These are phyloP conservation scores for Limnomonas spitsbergensis DNA, from an alignment of 139 green algal species.

Conservation along the genomic window DNA sequence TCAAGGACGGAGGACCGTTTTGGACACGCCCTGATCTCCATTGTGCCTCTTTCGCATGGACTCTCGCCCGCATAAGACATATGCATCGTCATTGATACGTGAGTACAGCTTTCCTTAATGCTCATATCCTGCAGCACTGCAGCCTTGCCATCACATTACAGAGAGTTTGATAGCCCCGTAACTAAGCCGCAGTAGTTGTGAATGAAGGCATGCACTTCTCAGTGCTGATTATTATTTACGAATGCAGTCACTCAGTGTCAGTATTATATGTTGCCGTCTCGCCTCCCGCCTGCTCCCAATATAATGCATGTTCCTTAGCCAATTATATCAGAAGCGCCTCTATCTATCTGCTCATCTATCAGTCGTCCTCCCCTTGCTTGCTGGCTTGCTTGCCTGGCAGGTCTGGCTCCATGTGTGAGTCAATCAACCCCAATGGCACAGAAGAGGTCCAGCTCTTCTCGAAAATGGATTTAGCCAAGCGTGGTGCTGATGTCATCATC, in stretches of 20 bases:
- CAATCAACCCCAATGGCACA: neutral
- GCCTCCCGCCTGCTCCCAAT: too few species aligned
- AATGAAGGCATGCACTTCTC: too few species aligned
- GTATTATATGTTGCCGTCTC: too few species aligned
- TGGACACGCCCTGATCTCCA: too few species aligned
- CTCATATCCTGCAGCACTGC: neutral
- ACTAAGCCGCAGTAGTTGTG: neutral
- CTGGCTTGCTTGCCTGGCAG: neutral
- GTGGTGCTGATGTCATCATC: constrained; percentile 1
- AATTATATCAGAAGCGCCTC: too few species aligned
- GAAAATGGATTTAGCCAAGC: constrained; percentile 9
- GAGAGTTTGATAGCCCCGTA: neutral
- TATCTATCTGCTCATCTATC: too few species aligned
- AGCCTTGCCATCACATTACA: neutral
- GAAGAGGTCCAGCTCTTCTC: constrained; percentile 15
- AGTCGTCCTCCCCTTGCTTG: neutral
- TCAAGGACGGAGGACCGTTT: too few species aligned
- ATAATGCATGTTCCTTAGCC: too few species aligned
- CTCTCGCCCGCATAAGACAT: too few species aligned
- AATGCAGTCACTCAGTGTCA: too few species aligned
- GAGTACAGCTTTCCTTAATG: neutral
- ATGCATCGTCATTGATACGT: constrained; percentile 9
- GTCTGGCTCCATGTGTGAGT: constrained; percentile 6
- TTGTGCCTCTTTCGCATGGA: too few species aligned
- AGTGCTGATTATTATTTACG: too few species aligned